phyloP scores from a whole-genome alignment of 768 basidiomycete species.

The Lentinula detonsa region DNA sequence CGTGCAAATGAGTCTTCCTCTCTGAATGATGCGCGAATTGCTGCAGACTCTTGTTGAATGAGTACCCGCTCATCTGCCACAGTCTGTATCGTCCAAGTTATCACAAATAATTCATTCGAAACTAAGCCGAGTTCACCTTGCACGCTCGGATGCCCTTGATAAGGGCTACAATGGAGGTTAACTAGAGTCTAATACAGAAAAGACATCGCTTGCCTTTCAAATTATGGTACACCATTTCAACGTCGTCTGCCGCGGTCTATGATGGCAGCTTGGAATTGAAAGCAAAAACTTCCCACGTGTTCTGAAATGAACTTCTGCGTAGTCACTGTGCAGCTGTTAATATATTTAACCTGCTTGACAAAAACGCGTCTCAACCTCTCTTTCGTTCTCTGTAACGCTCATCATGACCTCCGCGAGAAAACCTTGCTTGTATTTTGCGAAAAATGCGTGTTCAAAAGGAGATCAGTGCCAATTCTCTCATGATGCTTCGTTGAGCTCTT shows the following conservation, averaged over 20 bases:
- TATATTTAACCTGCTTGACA: background rate
- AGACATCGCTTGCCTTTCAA: slow-evolving; percentile 58
- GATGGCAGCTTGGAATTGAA: background rate
- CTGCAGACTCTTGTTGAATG: slow-evolving; percentile 96
- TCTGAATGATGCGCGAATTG: slow-evolving; percentile 93
- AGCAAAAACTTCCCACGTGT: background rate
- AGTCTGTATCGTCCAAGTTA: slow-evolving; percentile 46
- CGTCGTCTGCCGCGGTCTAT: background rate
- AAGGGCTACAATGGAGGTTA: slow-evolving; percentile 54
- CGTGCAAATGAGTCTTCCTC: slow-evolving; percentile 95
- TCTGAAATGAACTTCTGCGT: background rate
- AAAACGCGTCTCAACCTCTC: background rate
- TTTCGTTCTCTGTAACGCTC: background rate
- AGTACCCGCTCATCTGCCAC: slow-evolving; percentile 96
- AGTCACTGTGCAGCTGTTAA: background rate
- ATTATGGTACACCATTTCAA: slow-evolving; percentile 73
- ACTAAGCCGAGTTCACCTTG: slow-evolving; percentile 55
- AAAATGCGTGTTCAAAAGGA: slow-evolving; percentile 6
- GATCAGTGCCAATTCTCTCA: slow-evolving; percentile 4
- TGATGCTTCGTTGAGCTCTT: background rate
- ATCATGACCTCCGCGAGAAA: background rate
- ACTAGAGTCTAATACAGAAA: background rate
- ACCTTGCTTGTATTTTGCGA: slow-evolving; percentile 1
- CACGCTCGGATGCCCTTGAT: slow-evolving; percentile 98
- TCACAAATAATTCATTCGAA: slow-evolving; percentile 17